Evolutionary conservation across 768 basidiomycete genomes (phyloP).

Genomic region (Pleurotus cornucopiae): DNA sequence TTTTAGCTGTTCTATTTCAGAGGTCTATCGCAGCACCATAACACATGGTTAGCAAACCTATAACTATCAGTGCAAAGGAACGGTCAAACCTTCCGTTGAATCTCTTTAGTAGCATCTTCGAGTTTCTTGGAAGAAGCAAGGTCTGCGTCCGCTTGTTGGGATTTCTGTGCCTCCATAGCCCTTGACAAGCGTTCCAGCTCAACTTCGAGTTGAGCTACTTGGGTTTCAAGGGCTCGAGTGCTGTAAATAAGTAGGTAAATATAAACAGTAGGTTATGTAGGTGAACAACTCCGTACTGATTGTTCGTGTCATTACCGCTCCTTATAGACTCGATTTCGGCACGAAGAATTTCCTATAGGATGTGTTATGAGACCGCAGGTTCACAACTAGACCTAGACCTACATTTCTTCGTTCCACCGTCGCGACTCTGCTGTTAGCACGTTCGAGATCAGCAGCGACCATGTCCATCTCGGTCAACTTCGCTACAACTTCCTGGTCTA

Average conservation of each 20-base stretch:
- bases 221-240: constrained; percentile 69
- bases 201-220: constrained; percentile 70
- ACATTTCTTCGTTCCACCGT: constrained; percentile 93
- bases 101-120: constrained; percentile 59
- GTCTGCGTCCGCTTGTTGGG: constrained; percentile 42
- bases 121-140: constrained; percentile 41
- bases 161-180: constrained; percentile 60
- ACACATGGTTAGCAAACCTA: neutral
- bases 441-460: constrained; percentile 89
- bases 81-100: constrained; percentile 45
- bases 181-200: constrained; percentile 70
- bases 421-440: constrained; percentile 91
- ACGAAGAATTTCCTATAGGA: constrained; percentile 78
- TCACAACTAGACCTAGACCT: constrained; percentile 17
- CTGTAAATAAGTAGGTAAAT: neutral
- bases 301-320: constrained; percentile 68
- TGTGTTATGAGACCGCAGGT: neutral
- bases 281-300: constrained; percentile 44
- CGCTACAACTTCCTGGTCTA: constrained; percentile 89
- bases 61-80: neutral
- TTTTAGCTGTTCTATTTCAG: constrained; percentile 68
- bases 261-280: neutral
- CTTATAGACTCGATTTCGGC: constrained; percentile 92
- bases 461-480: constrained; percentile 93
- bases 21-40: constrained; percentile 29